Conservation (phyloP, 2,329 filamentous ascomycete species). For the Talaromyces sp. region DNA sequence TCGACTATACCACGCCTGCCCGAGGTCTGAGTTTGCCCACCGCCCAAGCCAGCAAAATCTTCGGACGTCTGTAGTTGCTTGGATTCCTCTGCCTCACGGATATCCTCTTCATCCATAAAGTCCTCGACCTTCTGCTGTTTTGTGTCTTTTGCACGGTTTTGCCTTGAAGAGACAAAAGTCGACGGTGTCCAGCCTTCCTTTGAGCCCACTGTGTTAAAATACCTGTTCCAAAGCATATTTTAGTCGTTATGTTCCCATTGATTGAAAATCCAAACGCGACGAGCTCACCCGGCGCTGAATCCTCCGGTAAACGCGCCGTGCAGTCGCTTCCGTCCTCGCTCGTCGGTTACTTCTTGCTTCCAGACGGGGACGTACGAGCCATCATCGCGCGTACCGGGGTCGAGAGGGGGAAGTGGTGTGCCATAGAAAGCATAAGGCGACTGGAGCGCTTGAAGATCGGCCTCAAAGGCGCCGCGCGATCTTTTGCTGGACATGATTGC, state of each 20-base stretch:
- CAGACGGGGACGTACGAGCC: slow-evolving; percentile 91
- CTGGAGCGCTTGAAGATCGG: slow-evolving; percentile 63
- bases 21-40: slow-evolving; percentile 54
- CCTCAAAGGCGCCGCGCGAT: slow-evolving; percentile 72
- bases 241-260: slow-evolving; percentile 31
- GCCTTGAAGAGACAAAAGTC: slow-evolving; percentile 84
- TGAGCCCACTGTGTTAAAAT: slow-evolving; percentile 96
- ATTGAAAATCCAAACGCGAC: slow-evolving; percentile 25
- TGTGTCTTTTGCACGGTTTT: slow-evolving; percentile 70
- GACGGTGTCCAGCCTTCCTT: slow-evolving; percentile 97
- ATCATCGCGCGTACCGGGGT: slow-evolving; percentile 76
- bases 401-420: slow-evolving; percentile 75
- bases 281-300: slow-evolving; percentile 84
- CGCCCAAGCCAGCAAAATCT: slow-evolving; percentile 72
- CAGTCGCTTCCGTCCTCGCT: slow-evolving; percentile 80
- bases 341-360: slow-evolving; percentile 97
- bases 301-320: slow-evolving; percentile 97
- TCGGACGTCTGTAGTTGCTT: slow-evolving; percentile 69
- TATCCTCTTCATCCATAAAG: slow-evolving; percentile 97
- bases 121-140: slow-evolving; percentile 71
- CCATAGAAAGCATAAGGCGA: slow-evolving; percentile 77
- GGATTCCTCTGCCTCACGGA: slow-evolving; percentile 78
- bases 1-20: slow-evolving; percentile 62
- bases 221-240: slow-evolving; percentile 53
- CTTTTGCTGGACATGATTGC: slow-evolving; percentile 71